These are phyloP conservation scores for Coemansia sp. DNA, from an alignment of 192 early-diverging fungal species.

Conservation along the genomic window DNA sequence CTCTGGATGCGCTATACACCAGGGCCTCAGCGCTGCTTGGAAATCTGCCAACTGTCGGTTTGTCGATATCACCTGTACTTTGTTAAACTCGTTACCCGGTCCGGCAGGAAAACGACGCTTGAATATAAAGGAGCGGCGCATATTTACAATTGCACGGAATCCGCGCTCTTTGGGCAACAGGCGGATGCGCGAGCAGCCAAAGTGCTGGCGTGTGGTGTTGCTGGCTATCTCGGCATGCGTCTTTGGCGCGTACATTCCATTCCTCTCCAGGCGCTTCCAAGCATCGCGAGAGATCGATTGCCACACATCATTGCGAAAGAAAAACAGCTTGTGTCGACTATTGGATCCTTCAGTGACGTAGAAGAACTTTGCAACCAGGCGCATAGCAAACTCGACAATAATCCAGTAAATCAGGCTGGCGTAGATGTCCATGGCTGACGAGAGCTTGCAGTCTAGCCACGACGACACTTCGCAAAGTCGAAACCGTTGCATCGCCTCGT, in stretches of 20 bases:
- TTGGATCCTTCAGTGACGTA: constrained; percentile 76
- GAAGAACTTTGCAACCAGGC: constrained; percentile 64
- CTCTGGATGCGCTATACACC: constrained; percentile 19
- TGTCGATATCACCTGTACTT: constrained; percentile 13
- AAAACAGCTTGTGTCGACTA: constrained; percentile 65
- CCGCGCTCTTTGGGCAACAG: constrained; percentile 78
- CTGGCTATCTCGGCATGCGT: not conserved
- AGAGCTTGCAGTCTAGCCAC: constrained; percentile 11
- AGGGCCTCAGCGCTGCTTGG: constrained; percentile 30
- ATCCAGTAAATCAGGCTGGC: constrained; percentile 67
- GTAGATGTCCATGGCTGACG: constrained; percentile 50
- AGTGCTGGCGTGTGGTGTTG: constrained; percentile 10
- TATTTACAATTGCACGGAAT: constrained; percentile 77
- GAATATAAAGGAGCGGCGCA: constrained; percentile 36
- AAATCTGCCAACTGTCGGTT: constrained; percentile 17
- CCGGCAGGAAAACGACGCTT: not conserved
- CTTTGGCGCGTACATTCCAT: constrained; percentile 27
- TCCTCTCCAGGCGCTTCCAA: constrained; percentile 38
- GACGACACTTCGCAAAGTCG: constrained; percentile 45
- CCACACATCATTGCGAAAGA: constrained; percentile 81
- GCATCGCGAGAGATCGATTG: constrained; percentile 50
- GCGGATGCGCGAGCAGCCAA: constrained; percentile 64
- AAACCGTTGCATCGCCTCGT: constrained; percentile 57
- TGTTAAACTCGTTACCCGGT: constrained; percentile 19
- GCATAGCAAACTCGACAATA: constrained; percentile 57